phyloP scores from a whole-genome alignment of 768 basidiomycete species.

The Pluteus cervinus region DNA sequence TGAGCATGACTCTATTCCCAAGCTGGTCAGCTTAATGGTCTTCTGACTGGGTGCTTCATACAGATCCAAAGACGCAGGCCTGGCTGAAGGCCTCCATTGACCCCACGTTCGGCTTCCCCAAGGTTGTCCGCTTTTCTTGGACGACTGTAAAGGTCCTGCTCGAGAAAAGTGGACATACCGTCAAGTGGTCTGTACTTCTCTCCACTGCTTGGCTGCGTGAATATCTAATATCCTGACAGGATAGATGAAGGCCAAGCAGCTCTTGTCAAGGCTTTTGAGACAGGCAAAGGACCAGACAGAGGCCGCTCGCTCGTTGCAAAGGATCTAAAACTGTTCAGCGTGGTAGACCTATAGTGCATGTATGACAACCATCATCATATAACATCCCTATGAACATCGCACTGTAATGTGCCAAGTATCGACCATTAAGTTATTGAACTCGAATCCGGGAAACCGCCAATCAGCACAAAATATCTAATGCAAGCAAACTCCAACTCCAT shows the following conservation, averaged over 20 bases:
- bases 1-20: constrained; percentile 16
- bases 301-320: constrained; percentile 65
- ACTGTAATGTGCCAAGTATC: too few relatives aligned
- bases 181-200: constrained; percentile 61
- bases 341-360: constrained; percentile 45
- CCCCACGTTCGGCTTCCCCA: constrained; percentile 89
- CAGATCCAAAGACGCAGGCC: constrained; percentile 88
- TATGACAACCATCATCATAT: too few relatives aligned
- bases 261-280: constrained; percentile 70
- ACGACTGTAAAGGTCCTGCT: constrained; percentile 82
- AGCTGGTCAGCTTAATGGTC: neutral
- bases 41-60: neutral
- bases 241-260: constrained; percentile 78
- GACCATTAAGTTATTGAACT: too few relatives aligned
- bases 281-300: constrained; percentile 65
- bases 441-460: too few relatives aligned
- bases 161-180: constrained; percentile 71
- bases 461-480: too few relatives aligned
- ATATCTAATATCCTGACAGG: constrained; percentile 36
- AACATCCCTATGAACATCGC: neutral
- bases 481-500: too few relatives aligned
- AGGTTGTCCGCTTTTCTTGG: constrained; percentile 92
- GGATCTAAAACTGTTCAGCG: constrained; percentile 68
- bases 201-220: neutral
- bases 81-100: constrained; percentile 78